A percentile compares a stretch with the other conserved stretches of the same genome.
Evolutionary conservation across 2,329 filamentous ascomycete genomes (phyloP).

Genomic region (Calonectria hongkongensis): DNA sequence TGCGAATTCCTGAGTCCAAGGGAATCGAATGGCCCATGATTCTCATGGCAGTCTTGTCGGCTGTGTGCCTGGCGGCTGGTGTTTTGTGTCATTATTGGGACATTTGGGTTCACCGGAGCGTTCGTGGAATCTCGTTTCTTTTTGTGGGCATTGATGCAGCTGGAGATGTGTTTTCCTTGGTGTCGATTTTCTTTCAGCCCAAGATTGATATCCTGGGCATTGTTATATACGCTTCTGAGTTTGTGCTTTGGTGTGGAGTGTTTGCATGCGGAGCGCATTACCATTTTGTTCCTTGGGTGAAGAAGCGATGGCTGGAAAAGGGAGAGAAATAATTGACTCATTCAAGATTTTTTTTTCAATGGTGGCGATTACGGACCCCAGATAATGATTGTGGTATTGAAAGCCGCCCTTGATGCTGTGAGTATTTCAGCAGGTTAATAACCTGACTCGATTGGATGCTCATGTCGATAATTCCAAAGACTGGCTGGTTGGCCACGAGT

Average conservation of each 20-base stretch:
- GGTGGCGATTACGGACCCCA: too few relatives aligned
- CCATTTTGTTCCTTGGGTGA: constrained; percentile 74
- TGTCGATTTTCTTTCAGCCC: constrained; percentile 78
- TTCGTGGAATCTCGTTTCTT: constrained; percentile 82
- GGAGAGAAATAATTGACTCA: neutral
- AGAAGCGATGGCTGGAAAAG: constrained; percentile 21
- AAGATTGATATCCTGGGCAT: constrained; percentile 77
- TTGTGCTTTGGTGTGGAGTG: constrained; percentile 80
- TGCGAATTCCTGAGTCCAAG: constrained; percentile 66
- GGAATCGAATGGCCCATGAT: constrained; percentile 76
- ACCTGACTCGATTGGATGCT: too few relatives aligned
- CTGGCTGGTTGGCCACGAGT: too few relatives aligned
- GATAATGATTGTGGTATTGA: too few relatives aligned
- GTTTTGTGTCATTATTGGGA: constrained; percentile 82
- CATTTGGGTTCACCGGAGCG: constrained; percentile 79
- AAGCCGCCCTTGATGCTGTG: too few relatives aligned
- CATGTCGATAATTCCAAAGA: too few relatives aligned
- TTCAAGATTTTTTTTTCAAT: too few relatives aligned
- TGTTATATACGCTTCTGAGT: constrained; percentile 80
- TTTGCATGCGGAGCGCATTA: constrained; percentile 80
- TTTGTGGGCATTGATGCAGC: constrained; percentile 83
- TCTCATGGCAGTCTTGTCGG: constrained; percentile 80
- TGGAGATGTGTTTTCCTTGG: constrained; percentile 80
- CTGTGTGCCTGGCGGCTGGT: constrained; percentile 77
- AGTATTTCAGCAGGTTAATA: too few relatives aligned